Base-by-base conservation (phyloP, 805 yeast species). In the Ogataea paraovalis region DNA sequence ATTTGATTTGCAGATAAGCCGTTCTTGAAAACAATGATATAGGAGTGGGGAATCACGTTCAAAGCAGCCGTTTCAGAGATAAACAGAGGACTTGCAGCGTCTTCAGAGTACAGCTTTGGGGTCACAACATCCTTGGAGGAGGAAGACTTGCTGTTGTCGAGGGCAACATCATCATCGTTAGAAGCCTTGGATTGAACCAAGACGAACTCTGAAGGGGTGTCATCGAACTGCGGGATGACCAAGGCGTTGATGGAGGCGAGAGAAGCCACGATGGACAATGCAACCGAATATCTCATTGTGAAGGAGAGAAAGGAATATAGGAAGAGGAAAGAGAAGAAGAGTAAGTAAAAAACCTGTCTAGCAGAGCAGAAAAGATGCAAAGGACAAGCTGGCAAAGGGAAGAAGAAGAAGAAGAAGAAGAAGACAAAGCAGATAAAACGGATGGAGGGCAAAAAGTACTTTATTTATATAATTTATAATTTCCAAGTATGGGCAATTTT, bases 21-120 rank as follows among this genome's bases (percentile, higher is more conserved):
- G 46, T 80, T 78, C 73, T 89, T 90, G 72, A 92, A 82, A 43
- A 91, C 90, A 57, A 94, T 72, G 54, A 94, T 91, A 73, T 89
- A 94, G 60, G 84, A 83, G 71, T 85, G 76, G 33, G 90, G 83
- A 57, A 85, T 78, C 41, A 76, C 54, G 48, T 78, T 75, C 44
- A 72, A 65, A 12, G 64, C 59, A 43, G 76, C 77, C 27, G 69
- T 52, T 41, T 68, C 70, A 42, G 76, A 65, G 34, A 75, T 62
- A 50, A 80, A 58, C 36, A 84, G 58, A 5, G 85, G 82, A 25
- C 79, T 79, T 27, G 64, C 55, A 14, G 65, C 60, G 12, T 52
- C 52, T 21, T 49, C 52, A 16, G 58, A 46, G 6, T 57, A 40
- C 20, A 60, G 43, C 22, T 50, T 30, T 13, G 45, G 50, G 21